Evolutionary conservation across 1,284 basidiomycete species (phyloP).

Genomic region (Ceratobasidium sp.): DNA sequence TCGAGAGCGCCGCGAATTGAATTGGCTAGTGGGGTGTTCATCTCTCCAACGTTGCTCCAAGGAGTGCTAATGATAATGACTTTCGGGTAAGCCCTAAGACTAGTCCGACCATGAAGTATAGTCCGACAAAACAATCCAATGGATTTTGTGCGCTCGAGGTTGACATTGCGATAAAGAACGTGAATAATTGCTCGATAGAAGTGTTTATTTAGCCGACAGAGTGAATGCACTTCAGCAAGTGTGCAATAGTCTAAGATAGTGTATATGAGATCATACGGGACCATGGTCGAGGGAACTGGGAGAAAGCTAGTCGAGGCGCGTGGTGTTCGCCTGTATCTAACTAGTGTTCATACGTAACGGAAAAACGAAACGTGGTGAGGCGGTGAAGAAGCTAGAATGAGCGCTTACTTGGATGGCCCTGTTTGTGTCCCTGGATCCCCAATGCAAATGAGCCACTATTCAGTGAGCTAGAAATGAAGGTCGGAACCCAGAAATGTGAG

Average conservation of each 20-base stretch:
- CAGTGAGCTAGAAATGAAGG: no score
- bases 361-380: no score
- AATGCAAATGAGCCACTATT: no score
- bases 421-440: no score
- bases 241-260: constrained; percentile 23
- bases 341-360: no score
- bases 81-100: neutral
- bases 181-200: constrained; percentile 17
- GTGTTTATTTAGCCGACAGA: constrained; percentile 28
- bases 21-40: constrained; percentile 9
- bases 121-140: constrained; percentile 24
- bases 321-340: no score
- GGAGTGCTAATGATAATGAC: constrained; percentile 7
- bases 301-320: no score
- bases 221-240: neutral
- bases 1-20: constrained; percentile 21
- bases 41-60: constrained; percentile 22
- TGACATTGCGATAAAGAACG: constrained; percentile 18
- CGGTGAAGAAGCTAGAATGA: no score
- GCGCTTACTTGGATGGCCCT: no score
- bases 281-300: no score
- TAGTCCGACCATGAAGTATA: neutral
- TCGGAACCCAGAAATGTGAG: no score
- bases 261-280: constrained; percentile 33
- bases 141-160: constrained; percentile 18